Base-by-base conservation (phyloP, 192 early-diverging fungal genomes). In the Spizellomyces sp. region DNA sequence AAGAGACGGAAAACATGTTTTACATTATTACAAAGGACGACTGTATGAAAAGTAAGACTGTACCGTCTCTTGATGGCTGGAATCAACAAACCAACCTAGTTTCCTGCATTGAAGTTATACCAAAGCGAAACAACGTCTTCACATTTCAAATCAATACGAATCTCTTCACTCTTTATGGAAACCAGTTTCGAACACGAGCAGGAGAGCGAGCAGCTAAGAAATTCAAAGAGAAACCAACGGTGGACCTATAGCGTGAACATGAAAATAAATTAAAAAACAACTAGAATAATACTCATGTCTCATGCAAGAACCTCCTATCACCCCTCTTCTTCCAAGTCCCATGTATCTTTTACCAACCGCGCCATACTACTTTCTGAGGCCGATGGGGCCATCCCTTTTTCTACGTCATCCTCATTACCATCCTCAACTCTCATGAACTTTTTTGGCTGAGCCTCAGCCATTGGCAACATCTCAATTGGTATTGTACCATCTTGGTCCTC, bases 1-100 rank as follows among this genome's bases (percentile, higher is more conserved):
- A 94, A 69, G 95, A 98, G 66, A 95, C 94, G 0, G 93, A 95
- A 58, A 93, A 92, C 68, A 86, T 90, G 58, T 93, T 98, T 67
- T 83, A 88, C 48, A 78, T 96, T 6, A 88, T 95, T 12, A 93
- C 92, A 4, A 50, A 62, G 10, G 77, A 85, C n/a, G 80, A 94
- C 71, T 46, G 12, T 17, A 69, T 93, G 14, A 87, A 86, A 79
- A 76, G 80, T n/a, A 94, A 92, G 78, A 77, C 78, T 5, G 73
- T 81, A 52, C 36, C 8, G 14, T 64, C 10, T 50, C 58, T 44
- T 54, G 52, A 36, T 36, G 1, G 27, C 27, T 36, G 27, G 27
- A 36, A 36, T 3, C 27, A 36, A 36, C 27, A 36, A 36, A 36
- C 27, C 27, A 36, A 36, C 3, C 27, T 36, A 36, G 3, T 36